Conservation (phyloP, 176 grass and related monocot genomes). For the Aegilops speltoides region DNA sequence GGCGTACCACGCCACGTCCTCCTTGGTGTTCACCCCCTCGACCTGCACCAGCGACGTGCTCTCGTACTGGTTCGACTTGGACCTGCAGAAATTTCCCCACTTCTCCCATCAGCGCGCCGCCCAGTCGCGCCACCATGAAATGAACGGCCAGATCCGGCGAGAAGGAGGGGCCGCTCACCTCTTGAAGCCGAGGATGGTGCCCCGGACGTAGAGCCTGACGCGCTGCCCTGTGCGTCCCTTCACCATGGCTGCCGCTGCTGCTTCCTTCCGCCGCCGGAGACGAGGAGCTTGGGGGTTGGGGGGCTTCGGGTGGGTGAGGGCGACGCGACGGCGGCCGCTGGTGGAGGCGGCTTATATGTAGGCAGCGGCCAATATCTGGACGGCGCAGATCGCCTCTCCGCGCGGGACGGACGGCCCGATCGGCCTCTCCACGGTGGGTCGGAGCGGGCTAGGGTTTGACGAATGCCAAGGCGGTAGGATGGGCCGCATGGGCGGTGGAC, state of each 20-base stretch:
- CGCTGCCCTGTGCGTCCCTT: conserved; percentile 57
- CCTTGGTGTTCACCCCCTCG: conserved; percentile 82
- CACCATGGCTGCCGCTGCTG: conserved; percentile 38
- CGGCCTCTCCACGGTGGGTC: rapidly evolving
- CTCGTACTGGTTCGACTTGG: conserved; percentile 88
- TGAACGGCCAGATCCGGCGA: conserved; percentile 11
- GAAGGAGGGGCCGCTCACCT: conserved; percentile 16
- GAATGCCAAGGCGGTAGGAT: background rate
- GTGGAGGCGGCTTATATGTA: conserved; percentile 29
- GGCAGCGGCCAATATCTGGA: background rate
- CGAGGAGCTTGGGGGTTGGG: background rate
- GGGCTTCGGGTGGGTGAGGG: background rate
- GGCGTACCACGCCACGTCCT: conserved; percentile 71
- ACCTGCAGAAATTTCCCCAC: conserved; percentile 26
- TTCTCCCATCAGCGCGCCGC: background rate
- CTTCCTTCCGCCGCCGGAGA: conserved; percentile 36
- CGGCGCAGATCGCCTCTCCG: background rate
- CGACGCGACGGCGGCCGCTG: background rate
- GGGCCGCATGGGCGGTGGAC: background rate
- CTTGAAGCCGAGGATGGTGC: conserved; percentile 86
- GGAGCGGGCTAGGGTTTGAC: conserved; percentile 32
- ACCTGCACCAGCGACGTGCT: conserved; percentile 79
- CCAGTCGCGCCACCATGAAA: background rate
- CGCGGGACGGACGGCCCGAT: background rate
- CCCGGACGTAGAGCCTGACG: conserved; percentile 69